phyloP scores from a whole-genome alignment of 2,329 filamentous ascomycete genomes.

The Aspergillus sp. region DNA sequence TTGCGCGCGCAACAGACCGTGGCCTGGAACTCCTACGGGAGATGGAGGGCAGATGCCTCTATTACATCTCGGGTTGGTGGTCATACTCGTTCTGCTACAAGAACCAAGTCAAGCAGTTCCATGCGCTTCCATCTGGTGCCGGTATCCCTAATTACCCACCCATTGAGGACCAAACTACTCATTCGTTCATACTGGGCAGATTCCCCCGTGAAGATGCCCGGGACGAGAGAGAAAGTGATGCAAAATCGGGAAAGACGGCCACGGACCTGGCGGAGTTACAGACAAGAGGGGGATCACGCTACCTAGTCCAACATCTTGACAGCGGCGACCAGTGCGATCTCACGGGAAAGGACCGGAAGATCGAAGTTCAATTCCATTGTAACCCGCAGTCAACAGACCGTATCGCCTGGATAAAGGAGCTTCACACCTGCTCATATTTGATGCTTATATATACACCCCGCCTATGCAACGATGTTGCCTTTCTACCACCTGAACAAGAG shows the following conservation, averaged over 20 bases:
- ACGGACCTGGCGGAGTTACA: constrained; percentile 65
- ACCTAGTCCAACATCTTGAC: constrained; percentile 77
- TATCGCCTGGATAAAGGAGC: constrained; percentile 91
- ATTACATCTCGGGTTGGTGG: constrained; percentile 88
- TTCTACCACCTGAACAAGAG: constrained; percentile 76
- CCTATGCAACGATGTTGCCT: constrained; percentile 83
- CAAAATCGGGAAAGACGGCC: constrained; percentile 30
- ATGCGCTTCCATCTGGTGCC: constrained; percentile 71
- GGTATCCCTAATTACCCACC: constrained; percentile 69
- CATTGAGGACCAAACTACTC: constrained; percentile 70
- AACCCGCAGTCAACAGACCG: constrained; percentile 72
- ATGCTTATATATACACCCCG: constrained; percentile 91
- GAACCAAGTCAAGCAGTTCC: constrained; percentile 83
- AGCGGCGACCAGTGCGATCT: constrained; percentile 83
- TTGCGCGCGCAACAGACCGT: constrained; percentile 71
- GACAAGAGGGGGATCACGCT: constrained; percentile 78
- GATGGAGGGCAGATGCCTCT: constrained; percentile 78
- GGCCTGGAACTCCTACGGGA: constrained; percentile 78
- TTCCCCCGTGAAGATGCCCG: constrained; percentile 46
- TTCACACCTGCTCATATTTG: constrained; percentile 85
- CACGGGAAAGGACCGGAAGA: constrained; percentile 75
- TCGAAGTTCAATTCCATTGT: constrained; percentile 80
- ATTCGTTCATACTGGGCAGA: constrained; percentile 74
- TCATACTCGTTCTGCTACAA: constrained; percentile 94
- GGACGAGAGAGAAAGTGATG: constrained; percentile 27